Percentiles rank a stretch among this genome's conserved stretches.
phyloP scores from a whole-genome alignment of 2,329 filamentous ascomycete species.

The Xylaria hypoxylon region DNA sequence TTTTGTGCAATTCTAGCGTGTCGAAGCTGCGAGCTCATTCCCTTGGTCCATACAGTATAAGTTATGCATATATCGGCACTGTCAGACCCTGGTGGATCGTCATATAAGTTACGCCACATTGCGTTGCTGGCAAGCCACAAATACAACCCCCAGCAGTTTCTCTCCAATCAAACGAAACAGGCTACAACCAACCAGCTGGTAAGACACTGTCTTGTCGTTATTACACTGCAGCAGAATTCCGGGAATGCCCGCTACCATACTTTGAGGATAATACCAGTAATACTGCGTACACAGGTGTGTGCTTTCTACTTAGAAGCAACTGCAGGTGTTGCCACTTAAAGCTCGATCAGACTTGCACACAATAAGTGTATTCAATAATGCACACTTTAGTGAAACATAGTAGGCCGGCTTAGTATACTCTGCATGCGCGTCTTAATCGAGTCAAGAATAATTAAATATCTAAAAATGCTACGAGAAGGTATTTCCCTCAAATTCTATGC shows the following conservation, averaged over 20 bases:
- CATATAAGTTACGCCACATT: conserved; percentile 12
- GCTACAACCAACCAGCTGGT: neutral
- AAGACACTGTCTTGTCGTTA: neutral
- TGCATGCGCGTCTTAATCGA: too few species aligned
- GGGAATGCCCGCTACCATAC: conserved; percentile 14
- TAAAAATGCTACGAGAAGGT: too few species aligned
- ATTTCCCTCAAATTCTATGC: too few species aligned
- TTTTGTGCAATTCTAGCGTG: neutral
- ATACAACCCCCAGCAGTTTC: conserved; percentile 6
- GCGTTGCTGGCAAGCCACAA: conserved; percentile 25
- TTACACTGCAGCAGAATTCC: neutral
- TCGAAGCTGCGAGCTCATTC: neutral
- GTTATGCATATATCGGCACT: too few species aligned
- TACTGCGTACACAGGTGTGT: too few species aligned
- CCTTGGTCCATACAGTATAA: conserved; percentile 1
- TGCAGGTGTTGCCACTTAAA: neutral
- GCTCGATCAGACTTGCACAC: too few species aligned
- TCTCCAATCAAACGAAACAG: conserved; percentile 1
- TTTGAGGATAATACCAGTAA: neutral
- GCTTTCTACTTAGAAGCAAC: too few species aligned
- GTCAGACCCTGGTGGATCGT: conserved; percentile 6
- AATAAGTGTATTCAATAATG: too few species aligned
- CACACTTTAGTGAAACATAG: too few species aligned
- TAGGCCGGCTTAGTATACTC: too few species aligned
- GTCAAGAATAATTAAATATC: too few species aligned